Conservation (phyloP, 805 yeast genomes). For the Wickerhamiella qilinensis region DNA sequence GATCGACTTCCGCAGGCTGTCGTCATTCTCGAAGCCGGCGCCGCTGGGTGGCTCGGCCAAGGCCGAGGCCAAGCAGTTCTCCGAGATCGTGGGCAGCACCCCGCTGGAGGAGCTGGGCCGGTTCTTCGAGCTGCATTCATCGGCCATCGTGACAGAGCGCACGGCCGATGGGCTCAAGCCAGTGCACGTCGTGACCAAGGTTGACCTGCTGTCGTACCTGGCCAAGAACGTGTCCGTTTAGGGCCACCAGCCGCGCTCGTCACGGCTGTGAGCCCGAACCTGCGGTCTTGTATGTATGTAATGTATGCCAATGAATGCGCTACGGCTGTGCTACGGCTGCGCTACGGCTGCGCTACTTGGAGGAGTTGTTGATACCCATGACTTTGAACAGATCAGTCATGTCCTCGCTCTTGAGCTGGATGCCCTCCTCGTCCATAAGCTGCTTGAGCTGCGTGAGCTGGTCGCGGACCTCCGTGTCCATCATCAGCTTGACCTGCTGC, state of each 20-base stretch:
- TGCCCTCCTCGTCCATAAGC: constrained; percentile 10
- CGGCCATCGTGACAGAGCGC: constrained; percentile 62
- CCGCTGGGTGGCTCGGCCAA: constrained; percentile 36
- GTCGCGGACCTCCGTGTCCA: constrained; percentile 16
- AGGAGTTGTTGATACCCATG: constrained; percentile 6
- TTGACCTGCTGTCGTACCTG: constrained; percentile 47
- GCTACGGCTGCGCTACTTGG: too few species aligned
- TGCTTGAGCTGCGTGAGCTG: constrained; percentile 14
- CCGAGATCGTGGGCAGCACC: constrained; percentile 48
- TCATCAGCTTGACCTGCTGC: constrained; percentile 16
- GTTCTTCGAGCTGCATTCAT: constrained; percentile 72
- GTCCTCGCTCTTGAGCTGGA: constrained; percentile 11
- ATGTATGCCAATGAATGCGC: too few species aligned
- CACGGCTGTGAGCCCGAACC: too few species aligned
- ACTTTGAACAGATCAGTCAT: constrained; percentile 8
- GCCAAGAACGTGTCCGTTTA: too few species aligned
- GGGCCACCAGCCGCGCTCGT: too few species aligned
- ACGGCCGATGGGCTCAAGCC: constrained; percentile 37
- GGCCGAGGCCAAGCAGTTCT: constrained; percentile 39
- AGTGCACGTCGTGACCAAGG: constrained; percentile 73
- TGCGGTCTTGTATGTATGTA: too few species aligned
- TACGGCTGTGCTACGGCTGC: too few species aligned
- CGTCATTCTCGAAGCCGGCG: constrained; percentile 33
- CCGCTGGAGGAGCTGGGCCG: constrained; percentile 51
- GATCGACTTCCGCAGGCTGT: constrained; percentile 59